A percentile compares a stretch with the other conserved stretches of the same genome.
Evolutionary conservation across 495 filamentous ascomycete genomes (phyloP).

Genomic region (Tuber melanosporum): DNA sequence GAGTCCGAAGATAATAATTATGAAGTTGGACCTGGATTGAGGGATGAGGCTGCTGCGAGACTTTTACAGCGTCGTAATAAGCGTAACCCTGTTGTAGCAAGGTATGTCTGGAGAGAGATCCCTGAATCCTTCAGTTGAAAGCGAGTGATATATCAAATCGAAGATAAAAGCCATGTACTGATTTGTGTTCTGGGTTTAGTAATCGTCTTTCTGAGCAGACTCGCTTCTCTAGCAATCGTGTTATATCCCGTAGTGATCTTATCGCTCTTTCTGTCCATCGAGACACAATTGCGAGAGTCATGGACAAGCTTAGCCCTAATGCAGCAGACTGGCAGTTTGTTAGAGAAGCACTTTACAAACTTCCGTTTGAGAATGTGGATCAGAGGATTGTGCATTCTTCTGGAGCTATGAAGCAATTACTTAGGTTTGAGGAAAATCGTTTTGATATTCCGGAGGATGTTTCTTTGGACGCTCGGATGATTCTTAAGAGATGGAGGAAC

Average conservation of each 20-base stretch:
- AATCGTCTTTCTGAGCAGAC: not conserved
- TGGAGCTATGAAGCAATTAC: constrained; percentile 8
- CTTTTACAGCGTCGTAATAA: not conserved
- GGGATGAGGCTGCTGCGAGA: not conserved
- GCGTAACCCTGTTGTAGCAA: not conserved
- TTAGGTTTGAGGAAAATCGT: not conserved
- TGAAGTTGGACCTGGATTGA: not conserved
- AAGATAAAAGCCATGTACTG: not conserved
- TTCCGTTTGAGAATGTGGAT: constrained; percentile 26
- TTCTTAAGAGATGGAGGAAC: constrained; percentile 42
- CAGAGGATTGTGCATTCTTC: constrained; percentile 18
- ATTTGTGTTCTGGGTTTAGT: not conserved
- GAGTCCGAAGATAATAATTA: not conserved
- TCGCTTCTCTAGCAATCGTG: constrained; percentile 3
- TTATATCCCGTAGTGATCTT: constrained; percentile 6
- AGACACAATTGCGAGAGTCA: not conserved
- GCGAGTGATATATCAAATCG: not conserved
- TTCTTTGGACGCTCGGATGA: constrained; percentile 19
- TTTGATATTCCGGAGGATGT: constrained; percentile 26
- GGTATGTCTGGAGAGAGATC: not conserved
- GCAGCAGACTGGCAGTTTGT: not conserved
- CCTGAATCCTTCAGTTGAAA: not conserved
- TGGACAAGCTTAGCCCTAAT: not conserved
- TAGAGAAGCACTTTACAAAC: constrained; percentile 3
- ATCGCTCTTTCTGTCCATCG: not conserved